Evolutionary conservation across 208 protist species (phyloP), one percentile per base, ranked within the genome.

Genomic region (Leishmania arabica): DNA sequence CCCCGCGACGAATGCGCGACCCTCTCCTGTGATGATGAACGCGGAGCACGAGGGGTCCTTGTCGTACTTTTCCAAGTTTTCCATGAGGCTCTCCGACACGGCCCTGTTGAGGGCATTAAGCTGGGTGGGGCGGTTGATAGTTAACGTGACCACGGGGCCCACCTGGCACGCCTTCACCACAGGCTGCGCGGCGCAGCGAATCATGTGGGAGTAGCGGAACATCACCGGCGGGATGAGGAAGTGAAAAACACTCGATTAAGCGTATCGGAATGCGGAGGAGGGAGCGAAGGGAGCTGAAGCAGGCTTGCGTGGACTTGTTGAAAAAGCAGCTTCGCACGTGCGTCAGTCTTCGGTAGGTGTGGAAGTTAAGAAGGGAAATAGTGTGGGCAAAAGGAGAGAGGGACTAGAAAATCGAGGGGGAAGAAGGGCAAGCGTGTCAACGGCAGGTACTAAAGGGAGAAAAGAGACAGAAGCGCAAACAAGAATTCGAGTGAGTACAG

Each of bases 1-100:
- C 65, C 98, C 98, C 8, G 98, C 97, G 54, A 98, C 98, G 84
- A 99, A 99, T 1, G 98, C 95, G 62, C 98, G 97, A 15, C 97
- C 94, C 47, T 80, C 93, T 40, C 98, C 98, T 3, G 98, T 99
- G 60, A 99, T 77, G 64, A 99, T 92, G 45, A 99, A 95, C 21
- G 86, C 91, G 82, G 87, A 88, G 62, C 98, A 90, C 13, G 88
- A 88, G 17, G 87, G 83, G 85, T 99, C 95, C 13, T 79, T 86
- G 73, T 99, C 94, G 78, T 89, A 98, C 73, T 93, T 90, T n/a
- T 87, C 58, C 34, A 99, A 40, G 27, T 89, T 88, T 1, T 68
- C 79, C 70, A 91, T 90, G 27, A 99, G 68, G 66, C 93, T 91
- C 47, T 84, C 78, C 62, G 94, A 88, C 53, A 99, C 88, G 7